phyloP scores from a whole-genome alignment of 2,329 filamentous ascomycete genomes.

The Alternaria viburni region DNA sequence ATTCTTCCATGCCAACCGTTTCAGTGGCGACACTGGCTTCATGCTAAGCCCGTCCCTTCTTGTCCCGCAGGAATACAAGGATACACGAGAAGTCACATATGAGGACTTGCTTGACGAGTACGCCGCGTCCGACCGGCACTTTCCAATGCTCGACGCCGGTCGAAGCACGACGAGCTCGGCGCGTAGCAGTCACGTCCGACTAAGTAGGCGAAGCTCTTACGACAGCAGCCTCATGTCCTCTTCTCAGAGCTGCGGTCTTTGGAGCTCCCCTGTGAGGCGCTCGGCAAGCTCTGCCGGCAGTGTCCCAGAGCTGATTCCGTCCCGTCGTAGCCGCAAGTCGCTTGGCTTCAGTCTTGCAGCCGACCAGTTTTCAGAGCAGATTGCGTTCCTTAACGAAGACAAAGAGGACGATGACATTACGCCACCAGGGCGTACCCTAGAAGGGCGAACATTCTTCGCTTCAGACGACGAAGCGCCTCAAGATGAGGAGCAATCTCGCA shows the following conservation, averaged over 20 bases:
- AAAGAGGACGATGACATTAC: constrained; percentile 39
- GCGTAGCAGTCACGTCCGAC: constrained; percentile 58
- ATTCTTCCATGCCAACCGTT: constrained; percentile 21
- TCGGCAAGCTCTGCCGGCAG: constrained; percentile 49
- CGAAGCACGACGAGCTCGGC: constrained; percentile 50
- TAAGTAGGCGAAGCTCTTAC: constrained; percentile 64
- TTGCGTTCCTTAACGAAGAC: constrained; percentile 38
- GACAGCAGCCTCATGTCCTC: constrained; percentile 61
- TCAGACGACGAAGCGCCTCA: constrained; percentile 28
- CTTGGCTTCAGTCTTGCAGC: constrained; percentile 35
- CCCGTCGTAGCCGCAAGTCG: constrained; percentile 40
- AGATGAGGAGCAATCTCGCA: constrained; percentile 1
- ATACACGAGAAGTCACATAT: constrained; percentile 44
- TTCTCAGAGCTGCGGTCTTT: constrained; percentile 37
- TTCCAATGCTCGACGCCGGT: constrained; percentile 52
- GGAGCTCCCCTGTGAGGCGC: constrained; percentile 43
- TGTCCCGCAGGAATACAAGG: constrained; percentile 44
- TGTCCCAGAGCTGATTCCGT: constrained; percentile 47
- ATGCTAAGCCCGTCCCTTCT: constrained; percentile 48
- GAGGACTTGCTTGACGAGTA: constrained; percentile 51
- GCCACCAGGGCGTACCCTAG: constrained; percentile 33
- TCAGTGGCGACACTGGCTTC: constrained; percentile 41
- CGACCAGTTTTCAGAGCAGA: constrained; percentile 43
- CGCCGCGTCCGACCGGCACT: constrained; percentile 55
- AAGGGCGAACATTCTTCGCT: constrained; percentile 40